phyloP scores from a whole-genome alignment of 345 rosid species.

The Hibiscus trionum region DNA sequence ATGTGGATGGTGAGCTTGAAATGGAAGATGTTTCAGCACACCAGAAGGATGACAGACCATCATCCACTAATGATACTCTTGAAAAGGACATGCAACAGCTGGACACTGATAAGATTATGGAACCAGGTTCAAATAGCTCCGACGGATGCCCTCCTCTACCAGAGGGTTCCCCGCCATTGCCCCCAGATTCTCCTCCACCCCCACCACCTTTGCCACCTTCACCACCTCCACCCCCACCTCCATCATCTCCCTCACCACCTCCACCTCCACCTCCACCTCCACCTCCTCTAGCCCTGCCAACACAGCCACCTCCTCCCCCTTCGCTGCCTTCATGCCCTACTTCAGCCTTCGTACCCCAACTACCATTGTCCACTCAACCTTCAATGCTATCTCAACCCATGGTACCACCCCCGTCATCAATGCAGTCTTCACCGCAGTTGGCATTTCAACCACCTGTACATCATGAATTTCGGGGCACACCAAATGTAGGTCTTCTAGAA shows the following conservation, averaged over 20 bases:
- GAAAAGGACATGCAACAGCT: conserved; percentile 32
- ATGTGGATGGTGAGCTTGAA: conserved; percentile 80
- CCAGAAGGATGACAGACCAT: conserved; percentile 46
- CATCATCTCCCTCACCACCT: conserved; percentile 23
- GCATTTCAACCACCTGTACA: conserved; percentile 48
- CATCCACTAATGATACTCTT: conserved; percentile 10
- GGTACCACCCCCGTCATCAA: conserved; percentile 33
- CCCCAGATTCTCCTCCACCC: conserved; percentile 69
- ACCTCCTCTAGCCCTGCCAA: conserved; percentile 24
- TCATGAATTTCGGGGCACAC: conserved; percentile 40
- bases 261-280: neutral
- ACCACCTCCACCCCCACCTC: conserved; percentile 38
- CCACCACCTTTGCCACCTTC: conserved; percentile 68
- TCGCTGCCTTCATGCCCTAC: conserved; percentile 28
- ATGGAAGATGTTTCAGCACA: conserved; percentile 80
- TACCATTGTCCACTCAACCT: conserved; percentile 39
- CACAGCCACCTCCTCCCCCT: conserved; percentile 26
- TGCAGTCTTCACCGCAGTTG: conserved; percentile 52
- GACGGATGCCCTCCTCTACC: conserved; percentile 32
- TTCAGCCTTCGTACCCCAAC: conserved; percentile 31
- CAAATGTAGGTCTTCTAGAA: conserved; percentile 35
- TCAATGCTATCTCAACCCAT: conserved; percentile 34
- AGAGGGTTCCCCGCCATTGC: conserved; percentile 60
- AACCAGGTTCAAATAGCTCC: conserved; percentile 28
- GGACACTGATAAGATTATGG: conserved; percentile 15